Evolutionary conservation across 2,329 filamentous ascomycete species (phyloP).

Genomic region (Talaromyces sp.): DNA sequence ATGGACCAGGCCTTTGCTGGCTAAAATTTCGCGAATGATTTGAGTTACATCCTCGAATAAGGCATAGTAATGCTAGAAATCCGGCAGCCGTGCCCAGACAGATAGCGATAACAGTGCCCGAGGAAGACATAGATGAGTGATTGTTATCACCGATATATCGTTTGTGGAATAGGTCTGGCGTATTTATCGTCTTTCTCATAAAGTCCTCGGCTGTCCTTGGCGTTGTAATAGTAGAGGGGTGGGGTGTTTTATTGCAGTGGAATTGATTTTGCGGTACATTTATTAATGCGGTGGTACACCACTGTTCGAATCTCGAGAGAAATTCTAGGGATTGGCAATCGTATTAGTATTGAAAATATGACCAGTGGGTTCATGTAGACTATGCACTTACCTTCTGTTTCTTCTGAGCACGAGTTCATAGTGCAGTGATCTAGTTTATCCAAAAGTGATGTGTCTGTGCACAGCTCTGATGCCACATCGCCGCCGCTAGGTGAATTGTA

Average conservation of each 20-base stretch:
- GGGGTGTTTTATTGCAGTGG: neutral
- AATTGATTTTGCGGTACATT: neutral
- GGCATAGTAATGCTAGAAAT: neutral
- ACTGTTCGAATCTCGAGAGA: neutral
- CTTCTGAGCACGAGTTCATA: neutral
- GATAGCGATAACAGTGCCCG: neutral
- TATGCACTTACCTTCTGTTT: neutral
- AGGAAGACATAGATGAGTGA: neutral
- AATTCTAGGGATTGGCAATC: no score
- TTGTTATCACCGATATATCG: neutral
- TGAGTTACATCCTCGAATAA: no score
- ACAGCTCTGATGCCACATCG: neutral
- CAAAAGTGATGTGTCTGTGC: neutral
- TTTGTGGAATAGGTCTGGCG: neutral
- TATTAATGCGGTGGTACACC: neutral
- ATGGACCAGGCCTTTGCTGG: no score
- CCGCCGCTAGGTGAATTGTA: neutral
- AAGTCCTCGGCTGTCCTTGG: neutral
- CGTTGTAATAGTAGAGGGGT: neutral
- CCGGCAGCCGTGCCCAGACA: no score
- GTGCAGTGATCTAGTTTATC: neutral
- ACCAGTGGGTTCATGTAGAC: neutral
- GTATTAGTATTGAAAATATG: neutral
- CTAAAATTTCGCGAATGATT: neutral
- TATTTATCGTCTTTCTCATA: neutral